phyloP scores from a whole-genome alignment of 169 alveolate species.

The Condylostoma magnum region DNA sequence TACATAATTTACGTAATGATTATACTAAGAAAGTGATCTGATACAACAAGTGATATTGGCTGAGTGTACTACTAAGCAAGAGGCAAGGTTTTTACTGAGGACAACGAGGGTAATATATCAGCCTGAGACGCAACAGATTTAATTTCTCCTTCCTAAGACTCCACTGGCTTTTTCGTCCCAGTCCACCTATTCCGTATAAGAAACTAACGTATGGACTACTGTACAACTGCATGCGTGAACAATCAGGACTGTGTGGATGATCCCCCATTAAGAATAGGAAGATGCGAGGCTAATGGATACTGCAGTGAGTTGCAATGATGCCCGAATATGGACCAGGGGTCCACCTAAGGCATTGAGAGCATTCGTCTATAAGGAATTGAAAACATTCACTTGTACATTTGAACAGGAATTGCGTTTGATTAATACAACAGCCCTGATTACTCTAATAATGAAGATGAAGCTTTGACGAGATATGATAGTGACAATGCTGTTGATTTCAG shows the following conservation, averaged over 20 bases:
- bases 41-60: not conserved
- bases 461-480: not conserved
- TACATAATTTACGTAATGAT: not conserved
- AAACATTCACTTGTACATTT: not conserved
- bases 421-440: constrained; percentile 1
- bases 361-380: not conserved
- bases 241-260: constrained; percentile 10
- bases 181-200: not conserved
- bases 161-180: not conserved
- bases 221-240: not conserved
- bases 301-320: constrained; percentile 5
- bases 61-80: not conserved
- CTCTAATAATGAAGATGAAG: not conserved
- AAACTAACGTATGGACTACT: constrained; percentile 2
- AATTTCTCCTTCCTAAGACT: constrained; percentile 19
- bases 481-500: not conserved
- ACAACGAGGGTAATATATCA: not conserved
- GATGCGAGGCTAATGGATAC: not conserved
- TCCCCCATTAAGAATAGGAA: not conserved
- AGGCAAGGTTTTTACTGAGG: constrained; percentile 22
- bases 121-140: constrained; percentile 11
- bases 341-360: not conserved
- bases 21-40: not conserved
- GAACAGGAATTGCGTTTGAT: constrained; percentile 19
- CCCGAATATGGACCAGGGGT: constrained; percentile 1